These are phyloP conservation scores for Solanum paucissectum DNA, from an alignment of 257 asterid species.

Conservation along the genomic window DNA sequence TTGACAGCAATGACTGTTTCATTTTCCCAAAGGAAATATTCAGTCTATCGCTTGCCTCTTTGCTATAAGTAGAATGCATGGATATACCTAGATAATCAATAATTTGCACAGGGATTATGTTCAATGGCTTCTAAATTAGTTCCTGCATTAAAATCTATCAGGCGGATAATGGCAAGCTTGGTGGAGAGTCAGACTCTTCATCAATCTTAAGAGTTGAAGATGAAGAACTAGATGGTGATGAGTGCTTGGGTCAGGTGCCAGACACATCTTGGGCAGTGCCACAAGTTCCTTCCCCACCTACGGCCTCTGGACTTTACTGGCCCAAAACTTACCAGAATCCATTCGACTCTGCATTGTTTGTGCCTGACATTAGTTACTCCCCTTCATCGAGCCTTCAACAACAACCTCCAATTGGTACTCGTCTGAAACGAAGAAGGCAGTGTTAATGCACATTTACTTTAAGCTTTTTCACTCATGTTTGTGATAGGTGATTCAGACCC, in stretches of 20 bases:
- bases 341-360: slow-evolving; percentile 31
- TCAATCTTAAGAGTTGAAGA: slow-evolving; percentile 34
- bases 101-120: background rate
- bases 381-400: slow-evolving; percentile 16
- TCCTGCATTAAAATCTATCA: slow-evolving; percentile 15
- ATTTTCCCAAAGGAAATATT: background rate
- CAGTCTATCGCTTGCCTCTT: background rate
- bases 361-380: slow-evolving; percentile 53
- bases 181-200: slow-evolving; percentile 57
- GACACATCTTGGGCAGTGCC: slow-evolving; percentile 73
- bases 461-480: background rate
- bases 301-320: slow-evolving; percentile 80
- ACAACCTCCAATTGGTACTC: slow-evolving; percentile 15
- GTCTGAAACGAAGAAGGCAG: slow-evolving; percentile 35
- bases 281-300: slow-evolving; percentile 76
- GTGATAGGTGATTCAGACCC: background rate
- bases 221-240: slow-evolving; percentile 53
- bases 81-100: background rate
- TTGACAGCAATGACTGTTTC: background rate
- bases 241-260: slow-evolving; percentile 47
- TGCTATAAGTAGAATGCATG: background rate
- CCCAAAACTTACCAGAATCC: slow-evolving; percentile 24
- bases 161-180: slow-evolving; percentile 72
- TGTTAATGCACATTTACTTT: slow-evolving; percentile 10
- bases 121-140: slow-evolving; percentile 3